Evolutionary conservation across 495 filamentous ascomycete genomes (phyloP).

Genomic region (Penicillium samsonianum): DNA sequence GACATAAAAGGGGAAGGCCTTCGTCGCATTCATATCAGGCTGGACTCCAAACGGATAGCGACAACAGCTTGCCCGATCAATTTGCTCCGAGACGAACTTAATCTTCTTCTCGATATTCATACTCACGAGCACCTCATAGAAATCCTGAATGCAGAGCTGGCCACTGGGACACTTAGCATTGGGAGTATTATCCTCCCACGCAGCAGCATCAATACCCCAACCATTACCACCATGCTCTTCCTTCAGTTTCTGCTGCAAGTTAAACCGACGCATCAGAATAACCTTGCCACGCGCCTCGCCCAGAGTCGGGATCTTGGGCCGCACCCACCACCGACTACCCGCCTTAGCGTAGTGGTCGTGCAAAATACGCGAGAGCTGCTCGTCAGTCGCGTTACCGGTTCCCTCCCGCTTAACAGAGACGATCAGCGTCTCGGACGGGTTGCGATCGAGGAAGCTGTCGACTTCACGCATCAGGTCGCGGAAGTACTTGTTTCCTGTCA

Average conservation of each 20-base stretch:
- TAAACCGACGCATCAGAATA: slow-evolving; percentile 82
- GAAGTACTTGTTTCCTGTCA: slow-evolving; percentile 74
- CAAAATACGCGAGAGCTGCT: slow-evolving; percentile 72
- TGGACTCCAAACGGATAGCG: slow-evolving; percentile 46
- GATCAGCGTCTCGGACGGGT: slow-evolving; percentile 81
- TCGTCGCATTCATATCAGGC: slow-evolving; percentile 33
- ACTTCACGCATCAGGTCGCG: slow-evolving; percentile 67
- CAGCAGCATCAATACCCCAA: slow-evolving; percentile 79
- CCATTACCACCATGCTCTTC: slow-evolving; percentile 61
- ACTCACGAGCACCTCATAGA: slow-evolving; percentile 81
- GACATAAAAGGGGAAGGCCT: slow-evolving; percentile 70
- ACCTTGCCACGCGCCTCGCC: slow-evolving; percentile 81
- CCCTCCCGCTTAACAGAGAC: slow-evolving; percentile 93
- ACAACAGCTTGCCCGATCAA: slow-evolving; percentile 64
- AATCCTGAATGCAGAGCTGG: slow-evolving; percentile 87
- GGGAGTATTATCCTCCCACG: slow-evolving; percentile 88
- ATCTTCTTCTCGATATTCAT: slow-evolving; percentile 82
- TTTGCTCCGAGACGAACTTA: slow-evolving; percentile 66
- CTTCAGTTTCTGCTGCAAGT: slow-evolving; percentile 60
- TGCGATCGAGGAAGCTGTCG: slow-evolving; percentile 70
- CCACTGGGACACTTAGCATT: slow-evolving; percentile 72
- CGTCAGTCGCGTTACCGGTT: slow-evolving; percentile 74
- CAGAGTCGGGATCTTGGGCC: slow-evolving; percentile 75
- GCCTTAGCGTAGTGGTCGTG: slow-evolving; percentile 67
- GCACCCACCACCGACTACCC: slow-evolving; percentile 72